phyloP scores from a whole-genome alignment of 768 basidiomycete species.

The Auriscalpium microsporum region DNA sequence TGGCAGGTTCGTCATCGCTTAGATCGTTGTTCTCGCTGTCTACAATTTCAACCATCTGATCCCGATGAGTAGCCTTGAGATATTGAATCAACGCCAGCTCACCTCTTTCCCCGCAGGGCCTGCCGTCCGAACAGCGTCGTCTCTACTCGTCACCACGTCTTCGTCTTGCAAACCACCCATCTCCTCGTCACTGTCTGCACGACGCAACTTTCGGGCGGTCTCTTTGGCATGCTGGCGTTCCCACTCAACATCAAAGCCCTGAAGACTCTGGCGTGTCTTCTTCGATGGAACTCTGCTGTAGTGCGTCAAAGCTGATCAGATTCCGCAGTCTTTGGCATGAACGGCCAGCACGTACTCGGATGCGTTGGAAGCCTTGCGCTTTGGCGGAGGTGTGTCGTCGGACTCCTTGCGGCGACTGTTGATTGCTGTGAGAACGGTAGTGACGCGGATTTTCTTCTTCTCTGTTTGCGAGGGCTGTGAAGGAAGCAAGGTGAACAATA shows the following conservation, averaged over 20 bases:
- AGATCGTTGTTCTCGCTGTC: not conserved
- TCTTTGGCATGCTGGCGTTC: not conserved
- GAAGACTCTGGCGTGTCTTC: not conserved
- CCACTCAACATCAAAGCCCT: not conserved
- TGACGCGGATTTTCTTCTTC: not conserved
- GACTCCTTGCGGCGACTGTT: not conserved
- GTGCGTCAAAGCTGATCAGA: too few species aligned
- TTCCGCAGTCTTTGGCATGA: not conserved
- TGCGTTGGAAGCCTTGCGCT: not conserved
- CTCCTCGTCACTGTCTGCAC: too few species aligned
- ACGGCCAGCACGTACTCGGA: not conserved
- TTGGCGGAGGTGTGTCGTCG: not conserved
- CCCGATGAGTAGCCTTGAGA: too few species aligned
- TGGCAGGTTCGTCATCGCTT: not conserved
- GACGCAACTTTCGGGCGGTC: not conserved
- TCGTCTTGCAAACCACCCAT: not conserved
- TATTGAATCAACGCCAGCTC: not conserved
- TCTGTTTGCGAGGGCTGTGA: not conserved
- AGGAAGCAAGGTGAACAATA: not conserved
- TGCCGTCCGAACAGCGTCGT: not conserved
- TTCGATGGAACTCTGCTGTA: too few species aligned
- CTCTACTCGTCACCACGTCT: not conserved
- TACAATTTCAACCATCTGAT: not conserved
- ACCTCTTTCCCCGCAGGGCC: not conserved
- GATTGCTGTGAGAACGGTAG: not conserved